Conservation (phyloP, 2,329 filamentous ascomycete species). For the Diaporthe citrichinensis region DNA sequence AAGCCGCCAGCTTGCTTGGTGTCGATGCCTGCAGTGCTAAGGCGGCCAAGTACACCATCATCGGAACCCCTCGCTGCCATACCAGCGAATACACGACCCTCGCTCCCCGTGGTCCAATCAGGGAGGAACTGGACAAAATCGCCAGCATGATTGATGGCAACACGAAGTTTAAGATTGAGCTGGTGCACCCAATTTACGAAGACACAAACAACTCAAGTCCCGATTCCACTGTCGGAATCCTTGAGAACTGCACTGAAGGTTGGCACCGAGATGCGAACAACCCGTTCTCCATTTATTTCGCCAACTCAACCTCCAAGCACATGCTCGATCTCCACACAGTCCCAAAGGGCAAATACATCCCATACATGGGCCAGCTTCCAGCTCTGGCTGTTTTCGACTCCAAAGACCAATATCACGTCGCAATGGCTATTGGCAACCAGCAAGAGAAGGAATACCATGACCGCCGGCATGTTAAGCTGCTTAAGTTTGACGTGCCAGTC, state of each 20-base stretch:
- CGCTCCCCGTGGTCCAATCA: too few relatives aligned
- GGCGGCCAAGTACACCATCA: too few relatives aligned
- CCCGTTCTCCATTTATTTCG: background rate
- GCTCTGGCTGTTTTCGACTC: background rate
- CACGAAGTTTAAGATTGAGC: too few relatives aligned
- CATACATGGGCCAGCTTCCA: background rate
- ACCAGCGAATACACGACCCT: too few relatives aligned
- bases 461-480: background rate
- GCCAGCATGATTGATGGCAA: too few relatives aligned
- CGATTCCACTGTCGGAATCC: background rate
- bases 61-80: too few relatives aligned
- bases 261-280: background rate
- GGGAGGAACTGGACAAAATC: too few relatives aligned
- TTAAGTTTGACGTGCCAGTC: background rate
- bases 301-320: background rate
- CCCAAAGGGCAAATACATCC: background rate
- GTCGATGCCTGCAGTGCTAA: too few relatives aligned
- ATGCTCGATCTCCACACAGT: background rate
- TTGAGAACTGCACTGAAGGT: background rate
- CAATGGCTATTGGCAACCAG: background rate
- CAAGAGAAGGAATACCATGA: constrained; percentile 11
- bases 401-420: background rate
- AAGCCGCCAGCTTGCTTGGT: too few relatives aligned
- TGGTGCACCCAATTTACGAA: too few relatives aligned
- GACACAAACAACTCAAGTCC: too few relatives aligned